These are phyloP conservation scores for Geosiphon pyriformis DNA, from an alignment of 192 early-diverging fungal genomes.

Conservation along the genomic window DNA sequence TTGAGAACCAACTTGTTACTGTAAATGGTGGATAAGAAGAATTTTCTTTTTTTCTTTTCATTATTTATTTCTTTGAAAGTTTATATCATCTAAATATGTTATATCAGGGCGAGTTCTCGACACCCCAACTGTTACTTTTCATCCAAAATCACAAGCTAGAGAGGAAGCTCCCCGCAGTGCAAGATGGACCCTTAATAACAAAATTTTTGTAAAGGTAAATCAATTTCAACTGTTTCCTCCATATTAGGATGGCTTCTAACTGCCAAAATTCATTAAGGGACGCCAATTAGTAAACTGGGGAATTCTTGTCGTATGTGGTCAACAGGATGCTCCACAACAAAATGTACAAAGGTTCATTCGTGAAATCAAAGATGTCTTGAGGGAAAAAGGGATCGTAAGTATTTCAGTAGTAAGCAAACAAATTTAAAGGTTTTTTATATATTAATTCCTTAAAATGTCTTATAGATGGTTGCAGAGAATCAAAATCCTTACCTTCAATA, in stretches of 20 bases:
- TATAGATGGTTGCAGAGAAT: too few species aligned
- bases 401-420: neutral
- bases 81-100: conserved; percentile 3
- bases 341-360: neutral
- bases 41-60: too few species aligned
- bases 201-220: conserved; percentile 3
- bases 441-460: too few species aligned
- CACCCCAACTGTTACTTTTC: conserved; percentile 2
- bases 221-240: too few species aligned
- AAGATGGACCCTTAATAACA: neutral
- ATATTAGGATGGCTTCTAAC: too few species aligned
- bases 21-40: conserved; percentile 15
- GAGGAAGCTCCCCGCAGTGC: neutral
- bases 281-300: conserved; percentile 9
- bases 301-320: too few species aligned
- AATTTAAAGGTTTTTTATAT: neutral
- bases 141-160: neutral
- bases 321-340: neutral
- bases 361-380: neutral
- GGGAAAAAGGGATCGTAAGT: conserved; percentile 8
- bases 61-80: neutral
- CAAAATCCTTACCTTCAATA: too few species aligned
- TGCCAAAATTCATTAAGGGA: too few species aligned
- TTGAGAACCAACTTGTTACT: neutral
- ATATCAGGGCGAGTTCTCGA: conserved; percentile 1